Percentiles rank a stretch among this genome's conserved stretches.
These are phyloP conservation scores for Pneumocystis canis DNA, from an alignment of 1,139 yeast species.

Conservation along the genomic window DNA sequence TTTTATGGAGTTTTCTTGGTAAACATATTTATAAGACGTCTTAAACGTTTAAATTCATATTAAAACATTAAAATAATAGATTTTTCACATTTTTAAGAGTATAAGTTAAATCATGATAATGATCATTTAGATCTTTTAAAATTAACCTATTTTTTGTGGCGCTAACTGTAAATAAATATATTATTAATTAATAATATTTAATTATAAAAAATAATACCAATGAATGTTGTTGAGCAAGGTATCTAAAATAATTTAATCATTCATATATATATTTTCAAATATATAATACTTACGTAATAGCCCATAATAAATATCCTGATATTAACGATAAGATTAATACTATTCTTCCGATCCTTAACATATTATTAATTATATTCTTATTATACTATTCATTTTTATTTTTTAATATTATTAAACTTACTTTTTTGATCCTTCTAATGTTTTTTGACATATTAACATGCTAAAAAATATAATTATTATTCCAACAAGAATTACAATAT, in stretches of 20 bases:
- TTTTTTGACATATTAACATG: conserved; percentile 50
- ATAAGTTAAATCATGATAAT: conserved; percentile 2
- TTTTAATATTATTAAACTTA: conserved; percentile 14
- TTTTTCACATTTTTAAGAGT: background rate
- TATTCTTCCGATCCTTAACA: conserved; percentile 67
- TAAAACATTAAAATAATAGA: background rate
- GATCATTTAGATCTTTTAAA: conserved; percentile 3
- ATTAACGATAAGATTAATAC: conserved; percentile 61
- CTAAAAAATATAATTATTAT: conserved; percentile 45
- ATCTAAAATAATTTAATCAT: conserved; percentile 16
- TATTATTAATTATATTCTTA: background rate
- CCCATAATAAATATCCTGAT: conserved; percentile 40
- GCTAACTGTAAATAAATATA: background rate
- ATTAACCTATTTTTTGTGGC: conserved; percentile 5
- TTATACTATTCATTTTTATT: background rate
- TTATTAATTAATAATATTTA: background rate
- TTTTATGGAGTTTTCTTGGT: background rate
- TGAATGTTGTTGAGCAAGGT: conserved; percentile 59
- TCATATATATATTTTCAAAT: no score
- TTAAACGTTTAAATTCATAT: conserved; percentile 1
- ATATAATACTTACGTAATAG: conserved; percentile 31
- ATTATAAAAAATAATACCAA: conserved; percentile 29
- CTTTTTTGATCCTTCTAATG: conserved; percentile 40
- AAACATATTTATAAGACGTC: background rate
- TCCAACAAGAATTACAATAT: conserved; percentile 58